A percentile compares a stretch with the other conserved stretches of the same genome.
phyloP scores from a whole-genome alignment of 495 filamentous ascomycete species.

The Hypoxylon crocopeplum region DNA sequence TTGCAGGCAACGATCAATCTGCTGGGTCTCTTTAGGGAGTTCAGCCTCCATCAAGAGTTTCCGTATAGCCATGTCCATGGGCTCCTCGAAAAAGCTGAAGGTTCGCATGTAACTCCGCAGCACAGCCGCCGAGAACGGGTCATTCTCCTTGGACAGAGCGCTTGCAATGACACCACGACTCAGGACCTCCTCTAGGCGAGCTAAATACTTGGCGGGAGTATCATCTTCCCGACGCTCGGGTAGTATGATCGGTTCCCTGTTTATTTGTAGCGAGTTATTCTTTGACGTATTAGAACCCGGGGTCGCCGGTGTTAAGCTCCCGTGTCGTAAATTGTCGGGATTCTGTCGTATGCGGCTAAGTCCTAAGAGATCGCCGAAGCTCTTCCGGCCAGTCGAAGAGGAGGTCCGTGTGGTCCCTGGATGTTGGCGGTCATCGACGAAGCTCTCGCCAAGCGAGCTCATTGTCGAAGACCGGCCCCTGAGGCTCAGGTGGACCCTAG shows the following conservation, averaged over 20 bases:
- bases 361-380: constrained; percentile 86
- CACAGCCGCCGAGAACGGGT: constrained; percentile 81
- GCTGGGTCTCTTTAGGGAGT: constrained; percentile 95
- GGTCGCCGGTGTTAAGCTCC: constrained; percentile 68
- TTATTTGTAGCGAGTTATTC: constrained; percentile 72
- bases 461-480: constrained; percentile 89
- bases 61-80: constrained; percentile 95
- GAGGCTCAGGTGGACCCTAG: constrained; percentile 57
- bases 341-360: constrained; percentile 79
- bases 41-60: constrained; percentile 97
- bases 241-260: constrained; percentile 65
- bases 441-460: constrained; percentile 72
- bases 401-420: constrained; percentile 72
- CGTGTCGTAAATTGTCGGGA: constrained; percentile 69
- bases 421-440: constrained; percentile 63
- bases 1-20: constrained; percentile 93
- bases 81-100: constrained; percentile 93
- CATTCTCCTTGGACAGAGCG: constrained; percentile 79
- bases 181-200: constrained; percentile 78
- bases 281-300: constrained; percentile 71
- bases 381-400: constrained; percentile 84
- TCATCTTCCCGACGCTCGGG: constrained; percentile 87
- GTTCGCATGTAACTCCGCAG: constrained; percentile 93
- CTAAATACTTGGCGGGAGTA: constrained; percentile 86
- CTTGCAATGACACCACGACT: constrained; percentile 81